Conservation (phyloP, 768 basidiomycete species). For the Hemileccinum rubropunctum region DNA sequence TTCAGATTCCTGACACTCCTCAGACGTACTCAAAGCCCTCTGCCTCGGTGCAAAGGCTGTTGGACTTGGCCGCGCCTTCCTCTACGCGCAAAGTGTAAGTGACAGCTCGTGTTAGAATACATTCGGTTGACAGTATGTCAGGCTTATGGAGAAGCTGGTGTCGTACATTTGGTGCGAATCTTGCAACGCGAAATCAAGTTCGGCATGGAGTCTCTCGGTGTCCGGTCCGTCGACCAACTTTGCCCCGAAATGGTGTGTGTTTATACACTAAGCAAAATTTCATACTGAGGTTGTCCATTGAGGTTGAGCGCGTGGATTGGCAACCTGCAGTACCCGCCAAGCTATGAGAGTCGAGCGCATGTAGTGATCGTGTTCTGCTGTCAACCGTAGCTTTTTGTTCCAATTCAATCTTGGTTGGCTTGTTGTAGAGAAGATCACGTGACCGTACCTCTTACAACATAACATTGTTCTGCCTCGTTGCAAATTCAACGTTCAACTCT, state of each 20-base stretch:
- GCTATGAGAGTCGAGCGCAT: constrained; percentile 19
- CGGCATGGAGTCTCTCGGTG: constrained; percentile 77
- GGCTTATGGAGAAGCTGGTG: constrained; percentile 77
- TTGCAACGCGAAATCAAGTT: constrained; percentile 75
- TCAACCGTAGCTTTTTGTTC: no score
- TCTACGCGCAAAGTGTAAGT: constrained; percentile 81
- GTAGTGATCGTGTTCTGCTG: not conserved
- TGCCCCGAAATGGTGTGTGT: constrained; percentile 68
- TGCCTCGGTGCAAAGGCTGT: constrained; percentile 87
- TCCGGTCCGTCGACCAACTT: constrained; percentile 58
- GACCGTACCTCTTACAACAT: constrained; percentile 6
- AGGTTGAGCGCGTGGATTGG: constrained; percentile 72
- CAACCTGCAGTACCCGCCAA: constrained; percentile 37
- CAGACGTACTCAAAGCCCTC: constrained; percentile 85
- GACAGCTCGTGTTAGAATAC: not conserved
- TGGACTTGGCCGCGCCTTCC: constrained; percentile 81
- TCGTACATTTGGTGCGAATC: constrained; percentile 61
- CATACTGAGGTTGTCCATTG: constrained; percentile 2
- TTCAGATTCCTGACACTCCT: not conserved
- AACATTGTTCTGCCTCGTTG: constrained; percentile 4
- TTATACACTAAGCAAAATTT: not conserved
- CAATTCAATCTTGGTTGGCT: no score
- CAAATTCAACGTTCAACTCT: constrained; percentile 5
- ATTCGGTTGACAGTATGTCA: constrained; percentile 26
- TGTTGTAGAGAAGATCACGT: constrained; percentile 13